A percentile compares a stretch with the other conserved stretches of the same genome.
Evolutionary conservation across 768 basidiomycete species (phyloP).

Genomic region (Coprinopsis cinerea): DNA sequence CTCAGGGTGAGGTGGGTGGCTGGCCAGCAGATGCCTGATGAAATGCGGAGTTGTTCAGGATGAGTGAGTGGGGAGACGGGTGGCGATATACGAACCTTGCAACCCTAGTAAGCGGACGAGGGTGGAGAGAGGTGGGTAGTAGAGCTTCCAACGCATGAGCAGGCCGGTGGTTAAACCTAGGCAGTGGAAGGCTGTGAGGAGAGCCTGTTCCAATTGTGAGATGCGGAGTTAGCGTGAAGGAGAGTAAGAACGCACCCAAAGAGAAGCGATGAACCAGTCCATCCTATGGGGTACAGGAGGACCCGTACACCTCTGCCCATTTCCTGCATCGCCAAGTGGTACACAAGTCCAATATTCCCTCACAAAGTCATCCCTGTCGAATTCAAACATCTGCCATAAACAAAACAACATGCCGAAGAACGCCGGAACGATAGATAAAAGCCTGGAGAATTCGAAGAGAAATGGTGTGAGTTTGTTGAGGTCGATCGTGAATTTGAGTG

Average conservation of each 20-base stretch:
- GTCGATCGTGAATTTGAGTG: slow-evolving; percentile 19
- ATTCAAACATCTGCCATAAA: slow-evolving; percentile 40
- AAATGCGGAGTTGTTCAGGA: neutral
- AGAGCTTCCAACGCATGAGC: slow-evolving; percentile 82
- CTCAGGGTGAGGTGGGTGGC: slow-evolving; percentile 82
- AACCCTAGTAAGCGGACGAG: slow-evolving; percentile 88
- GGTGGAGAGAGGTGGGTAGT: slow-evolving; percentile 84
- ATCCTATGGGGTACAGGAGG: slow-evolving; percentile 45
- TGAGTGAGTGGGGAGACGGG: slow-evolving; percentile 5
- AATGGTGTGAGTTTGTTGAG: slow-evolving; percentile 42
- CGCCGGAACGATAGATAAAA: slow-evolving; percentile 70
- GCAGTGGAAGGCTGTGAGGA: slow-evolving; percentile 87
- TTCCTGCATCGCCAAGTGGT: slow-evolving; percentile 7
- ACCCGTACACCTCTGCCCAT: slow-evolving; percentile 20
- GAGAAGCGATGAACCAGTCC: slow-evolving; percentile 60
- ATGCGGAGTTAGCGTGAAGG: slow-evolving; percentile 1
- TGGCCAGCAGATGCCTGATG: slow-evolving; percentile 87
- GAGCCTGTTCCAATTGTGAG: slow-evolving; percentile 41
- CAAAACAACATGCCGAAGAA: slow-evolving; percentile 61
- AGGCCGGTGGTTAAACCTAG: slow-evolving; percentile 85
- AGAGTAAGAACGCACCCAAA: slow-evolving; percentile 52
- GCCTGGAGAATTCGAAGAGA: slow-evolving; percentile 64
- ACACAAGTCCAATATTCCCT: slow-evolving; percentile 5
- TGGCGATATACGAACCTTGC: slow-evolving; percentile 34
- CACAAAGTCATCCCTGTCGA: neutral